phyloP scores from a whole-genome alignment of 75 land plant genomes.

The Picea glauca region DNA sequence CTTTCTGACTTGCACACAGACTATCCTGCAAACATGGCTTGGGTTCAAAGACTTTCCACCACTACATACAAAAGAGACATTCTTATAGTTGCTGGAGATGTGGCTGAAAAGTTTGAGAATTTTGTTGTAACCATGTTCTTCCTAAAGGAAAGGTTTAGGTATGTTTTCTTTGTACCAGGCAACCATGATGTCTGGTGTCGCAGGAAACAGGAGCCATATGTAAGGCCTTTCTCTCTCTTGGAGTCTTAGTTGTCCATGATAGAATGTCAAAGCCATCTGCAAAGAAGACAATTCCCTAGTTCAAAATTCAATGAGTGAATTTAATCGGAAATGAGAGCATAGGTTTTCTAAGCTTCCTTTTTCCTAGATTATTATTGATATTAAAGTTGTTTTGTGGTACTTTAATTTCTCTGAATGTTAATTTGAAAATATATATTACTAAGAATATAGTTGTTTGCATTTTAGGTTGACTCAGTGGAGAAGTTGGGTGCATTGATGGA shows the following conservation, averaged over 20 bases:
- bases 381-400: not conserved
- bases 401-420: not conserved
- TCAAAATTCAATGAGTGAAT: not conserved
- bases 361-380: not conserved
- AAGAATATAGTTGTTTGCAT: not conserved
- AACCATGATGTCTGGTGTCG: conserved; percentile 97
- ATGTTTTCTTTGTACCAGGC: conserved; percentile 86
- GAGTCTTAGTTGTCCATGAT: not conserved
- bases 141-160: conserved; percentile 66
- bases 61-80: conserved; percentile 40
- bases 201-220: conserved; percentile 38
- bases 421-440: conserved; percentile 3
- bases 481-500: conserved; percentile 65
- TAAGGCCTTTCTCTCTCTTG: conserved; percentile 25
- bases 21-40: conserved; percentile 75
- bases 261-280: not conserved
- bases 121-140: conserved; percentile 68
- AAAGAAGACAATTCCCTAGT: not conserved
- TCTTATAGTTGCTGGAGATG: conserved; percentile 92
- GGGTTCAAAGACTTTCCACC: conserved; percentile 54
- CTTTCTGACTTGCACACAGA: conserved; percentile 90
- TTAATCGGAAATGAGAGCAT: not conserved
- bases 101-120: conserved; percentile 55
- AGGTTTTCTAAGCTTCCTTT: not conserved
- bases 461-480: conserved; percentile 69